Evolutionary conservation across 139 green algal genomes (phyloP), one percentile per base, ranked within the genome.

Genomic region (Astrephomene gubernaculifera): DNA sequence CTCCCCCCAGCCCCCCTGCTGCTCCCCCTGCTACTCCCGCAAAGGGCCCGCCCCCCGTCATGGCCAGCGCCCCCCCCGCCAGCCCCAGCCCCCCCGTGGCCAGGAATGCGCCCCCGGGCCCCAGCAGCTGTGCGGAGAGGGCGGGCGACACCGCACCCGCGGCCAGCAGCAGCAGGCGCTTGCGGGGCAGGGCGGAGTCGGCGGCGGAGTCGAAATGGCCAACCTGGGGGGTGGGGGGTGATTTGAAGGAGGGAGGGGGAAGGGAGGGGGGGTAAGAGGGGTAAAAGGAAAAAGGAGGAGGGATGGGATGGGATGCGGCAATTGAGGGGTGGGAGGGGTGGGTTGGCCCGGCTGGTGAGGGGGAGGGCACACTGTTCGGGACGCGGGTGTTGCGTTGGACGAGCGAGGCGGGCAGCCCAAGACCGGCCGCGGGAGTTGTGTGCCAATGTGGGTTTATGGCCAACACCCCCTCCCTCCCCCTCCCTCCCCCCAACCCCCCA

Each of bases 141-240:
- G n/a, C n/a, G n/a, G n/a, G n/a, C n/a, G n/a, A n/a, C n/a, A n/a
- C n/a, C n/a, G n/a, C n/a, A n/a, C n/a, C n/a, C n/a, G n/a, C 61
- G 75, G n/a, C 21, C 75, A 83, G 45, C 75, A 83, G 75, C 74
- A 57, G 60, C 17, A 83, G 36, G 27, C 78, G 78, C 63, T 84
- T 84, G 63, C 43, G n/a, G n/a, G n/a, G 61, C n/a, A 84, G 44
- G 5, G 21, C 4, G 1, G 19, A 19, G 41, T 65, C 78, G 31
- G 78, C 61, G 5, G 78, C 43, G 1, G 52, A 27, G 9, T 21
- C 43, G 12, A 84, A 36, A 44, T 84, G 78, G 31, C 61, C 78
- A 1, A 49, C 4, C 78, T 84, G 78, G 1, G 35, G 21, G 61
- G 33, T 10, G 74, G 57, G 2, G 36, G 24, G 54, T n/a, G n/a